Evolutionary conservation across 2,329 filamentous ascomycete genomes (phyloP).

Genomic region (Trichoderma aggressivum): DNA sequence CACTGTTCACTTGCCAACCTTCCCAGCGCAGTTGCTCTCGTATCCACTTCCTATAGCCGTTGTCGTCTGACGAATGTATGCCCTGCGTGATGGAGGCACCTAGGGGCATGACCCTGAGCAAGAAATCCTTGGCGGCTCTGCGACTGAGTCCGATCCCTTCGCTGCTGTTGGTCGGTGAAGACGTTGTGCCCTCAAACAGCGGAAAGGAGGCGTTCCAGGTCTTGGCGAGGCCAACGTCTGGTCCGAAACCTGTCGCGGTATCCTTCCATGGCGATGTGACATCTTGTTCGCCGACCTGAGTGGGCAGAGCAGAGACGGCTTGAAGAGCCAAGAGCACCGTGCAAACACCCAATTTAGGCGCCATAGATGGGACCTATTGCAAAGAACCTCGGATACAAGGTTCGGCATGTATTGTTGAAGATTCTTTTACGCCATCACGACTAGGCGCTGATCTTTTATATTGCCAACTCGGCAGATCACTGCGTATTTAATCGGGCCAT

Average conservation of each 20-base stretch:
- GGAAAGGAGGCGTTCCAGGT: not conserved
- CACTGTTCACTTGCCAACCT: not conserved
- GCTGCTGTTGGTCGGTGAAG: not conserved
- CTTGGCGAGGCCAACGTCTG: not conserved
- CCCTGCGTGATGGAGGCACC: not conserved
- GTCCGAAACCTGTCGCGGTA: not conserved
- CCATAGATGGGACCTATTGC: not conserved
- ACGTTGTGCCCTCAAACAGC: not conserved
- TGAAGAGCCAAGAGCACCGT: not conserved
- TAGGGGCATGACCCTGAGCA: not conserved
- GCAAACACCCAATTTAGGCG: not conserved
- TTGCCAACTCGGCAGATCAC: not conserved
- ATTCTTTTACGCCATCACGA: not conserved
- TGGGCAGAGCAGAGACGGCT: not conserved
- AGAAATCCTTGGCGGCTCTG: not conserved
- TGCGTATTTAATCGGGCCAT: not conserved
- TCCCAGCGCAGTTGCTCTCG: not conserved
- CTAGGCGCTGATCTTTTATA: not conserved
- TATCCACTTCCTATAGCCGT: not conserved
- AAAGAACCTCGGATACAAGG: not conserved
- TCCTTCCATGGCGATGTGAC: not conserved
- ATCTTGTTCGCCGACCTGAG: not conserved
- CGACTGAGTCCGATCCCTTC: not conserved
- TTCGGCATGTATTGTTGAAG: not conserved
- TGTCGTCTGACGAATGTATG: not conserved